Evolutionary conservation across 495 filamentous ascomycete species (phyloP).

Genomic region (Jackrogersella multiformis): DNA sequence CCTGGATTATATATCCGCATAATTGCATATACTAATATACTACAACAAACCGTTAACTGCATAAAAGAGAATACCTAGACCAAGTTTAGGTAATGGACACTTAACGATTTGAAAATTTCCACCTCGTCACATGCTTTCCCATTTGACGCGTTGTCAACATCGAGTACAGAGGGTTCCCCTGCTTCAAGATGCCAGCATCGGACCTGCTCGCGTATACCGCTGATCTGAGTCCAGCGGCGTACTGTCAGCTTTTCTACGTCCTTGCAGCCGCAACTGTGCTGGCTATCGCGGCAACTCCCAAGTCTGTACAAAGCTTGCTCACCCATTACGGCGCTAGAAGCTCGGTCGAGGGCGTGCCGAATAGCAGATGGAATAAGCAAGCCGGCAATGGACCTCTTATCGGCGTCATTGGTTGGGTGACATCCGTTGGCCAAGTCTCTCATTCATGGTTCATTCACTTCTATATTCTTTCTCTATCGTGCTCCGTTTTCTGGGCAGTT

Average conservation of each 20-base stretch:
- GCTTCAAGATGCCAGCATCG: conserved; percentile 13
- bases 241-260: conserved; percentile 60
- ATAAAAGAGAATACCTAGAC: no score
- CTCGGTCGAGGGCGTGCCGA: conserved; percentile 12
- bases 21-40: no score
- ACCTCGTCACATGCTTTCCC: conserved; percentile 12
- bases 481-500: conserved; percentile 77
- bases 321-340: conserved; percentile 61
- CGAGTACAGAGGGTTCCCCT: not conserved
- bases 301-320: conserved; percentile 51
- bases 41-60: no score
- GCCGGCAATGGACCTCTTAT: conserved; percentile 34
- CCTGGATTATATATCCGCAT: no score
- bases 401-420: conserved; percentile 42
- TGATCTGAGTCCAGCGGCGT: conserved; percentile 47
- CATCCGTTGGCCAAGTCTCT: conserved; percentile 67
- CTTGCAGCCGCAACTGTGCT: conserved; percentile 50
- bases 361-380: conserved; percentile 1
- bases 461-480: conserved; percentile 75
- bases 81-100: no score
- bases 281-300: conserved; percentile 51
- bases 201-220: conserved; percentile 10
- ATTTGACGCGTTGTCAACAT: not conserved
- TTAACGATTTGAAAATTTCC: no score
- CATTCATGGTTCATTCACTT: conserved; percentile 90